Conservation (phyloP, 352 stramenopile species). For the Pythium guiyangense region DNA sequence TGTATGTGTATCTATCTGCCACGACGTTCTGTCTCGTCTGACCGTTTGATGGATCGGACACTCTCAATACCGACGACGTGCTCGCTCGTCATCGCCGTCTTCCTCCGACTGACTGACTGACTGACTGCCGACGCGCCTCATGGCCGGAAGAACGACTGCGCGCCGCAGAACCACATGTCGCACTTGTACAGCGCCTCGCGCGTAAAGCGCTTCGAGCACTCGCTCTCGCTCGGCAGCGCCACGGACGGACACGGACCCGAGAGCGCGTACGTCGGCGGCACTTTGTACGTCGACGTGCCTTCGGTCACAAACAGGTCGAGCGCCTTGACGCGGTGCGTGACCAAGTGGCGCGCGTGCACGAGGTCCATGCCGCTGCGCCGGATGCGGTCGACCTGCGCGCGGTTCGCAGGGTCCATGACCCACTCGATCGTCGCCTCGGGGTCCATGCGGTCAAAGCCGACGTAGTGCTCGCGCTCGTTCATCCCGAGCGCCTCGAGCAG, state of each 20-base stretch:
- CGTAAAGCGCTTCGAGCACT: conserved; percentile 41
- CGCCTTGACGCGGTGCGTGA: conserved; percentile 50
- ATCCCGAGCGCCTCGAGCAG: conserved; percentile 50
- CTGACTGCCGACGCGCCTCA: too few relatives aligned
- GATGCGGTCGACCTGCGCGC: conserved; percentile 49
- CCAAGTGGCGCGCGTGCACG: conserved; percentile 52
- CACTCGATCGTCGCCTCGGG: conserved; percentile 45
- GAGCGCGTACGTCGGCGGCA: conserved; percentile 22
- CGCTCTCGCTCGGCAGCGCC: conserved; percentile 32
- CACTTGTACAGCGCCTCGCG: conserved; percentile 68
- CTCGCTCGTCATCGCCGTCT: too few relatives aligned
- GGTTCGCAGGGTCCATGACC: conserved; percentile 44
- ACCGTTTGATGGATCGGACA: too few relatives aligned
- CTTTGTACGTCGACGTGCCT: conserved; percentile 41
- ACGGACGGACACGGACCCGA: conserved; percentile 51
- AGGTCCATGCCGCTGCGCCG: conserved; percentile 49
- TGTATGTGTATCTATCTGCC: too few relatives aligned
- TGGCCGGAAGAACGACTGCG: conserved; percentile 32
- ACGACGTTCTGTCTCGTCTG: too few relatives aligned
- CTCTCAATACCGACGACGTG: too few relatives aligned
- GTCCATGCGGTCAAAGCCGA: conserved; percentile 52
- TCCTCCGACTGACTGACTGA: too few relatives aligned
- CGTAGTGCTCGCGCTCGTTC: conserved; percentile 55
- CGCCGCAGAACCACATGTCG: conserved; percentile 69
- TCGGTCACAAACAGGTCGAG: conserved; percentile 57